phyloP scores from a whole-genome alignment of 306 rosid genomes.

The Rubus parviflorus region DNA sequence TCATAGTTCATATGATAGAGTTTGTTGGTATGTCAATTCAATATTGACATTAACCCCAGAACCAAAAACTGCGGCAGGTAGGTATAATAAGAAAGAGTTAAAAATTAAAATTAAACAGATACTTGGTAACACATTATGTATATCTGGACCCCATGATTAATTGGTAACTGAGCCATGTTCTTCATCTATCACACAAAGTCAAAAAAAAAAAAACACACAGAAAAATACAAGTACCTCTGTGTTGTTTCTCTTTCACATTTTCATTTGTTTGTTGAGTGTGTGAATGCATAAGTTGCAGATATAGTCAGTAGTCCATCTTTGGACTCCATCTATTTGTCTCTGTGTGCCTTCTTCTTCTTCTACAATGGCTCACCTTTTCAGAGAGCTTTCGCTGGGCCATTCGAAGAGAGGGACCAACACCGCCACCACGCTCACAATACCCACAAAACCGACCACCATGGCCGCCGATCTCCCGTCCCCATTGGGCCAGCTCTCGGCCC shows the following conservation, averaged over 20 bases:
- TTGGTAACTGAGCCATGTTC: neutral
- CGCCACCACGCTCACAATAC: conserved; percentile 29
- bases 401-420: conserved; percentile 62
- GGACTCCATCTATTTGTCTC: conserved; percentile 9
- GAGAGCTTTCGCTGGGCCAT: conserved; percentile 87
- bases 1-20: neutral
- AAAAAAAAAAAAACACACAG: neutral
- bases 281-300: neutral
- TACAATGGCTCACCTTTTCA: conserved; percentile 84
- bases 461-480: conserved; percentile 82
- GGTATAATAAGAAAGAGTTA: neutral
- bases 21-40: conserved; percentile 8
- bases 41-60: neutral
- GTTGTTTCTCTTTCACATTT: neutral
- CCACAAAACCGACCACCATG: conserved; percentile 23
- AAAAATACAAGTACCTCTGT: neutral
- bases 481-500: conserved; percentile 63
- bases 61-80: neutral
- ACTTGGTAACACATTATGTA: neutral
- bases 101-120: neutral
- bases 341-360: conserved; percentile 2
- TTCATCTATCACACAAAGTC: neutral
- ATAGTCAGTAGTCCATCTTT: conserved; percentile 11
- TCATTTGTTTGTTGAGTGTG: no score
- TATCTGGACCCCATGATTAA: neutral